Evolutionary conservation across 2,329 filamentous ascomycete genomes (phyloP).

Genomic region (Aspergillus tanneri): DNA sequence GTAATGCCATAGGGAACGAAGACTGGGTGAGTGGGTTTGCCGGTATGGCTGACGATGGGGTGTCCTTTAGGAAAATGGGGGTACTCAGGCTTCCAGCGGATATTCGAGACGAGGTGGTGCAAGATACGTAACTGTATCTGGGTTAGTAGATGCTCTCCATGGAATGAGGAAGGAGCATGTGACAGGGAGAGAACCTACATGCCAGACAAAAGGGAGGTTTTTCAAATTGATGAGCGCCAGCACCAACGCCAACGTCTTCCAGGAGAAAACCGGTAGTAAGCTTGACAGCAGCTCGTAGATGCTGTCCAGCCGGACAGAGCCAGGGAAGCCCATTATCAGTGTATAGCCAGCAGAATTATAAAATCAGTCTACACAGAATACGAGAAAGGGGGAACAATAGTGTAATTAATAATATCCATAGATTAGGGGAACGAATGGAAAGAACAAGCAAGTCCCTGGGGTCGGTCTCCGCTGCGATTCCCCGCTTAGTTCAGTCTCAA

Average conservation of each 20-base stretch:
- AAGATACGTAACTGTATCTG: slow-evolving; percentile 56
- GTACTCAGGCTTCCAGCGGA: slow-evolving; percentile 51
- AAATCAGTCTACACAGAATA: neutral
- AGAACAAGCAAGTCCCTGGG: no score
- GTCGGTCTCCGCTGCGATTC: no score
- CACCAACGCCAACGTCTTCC: slow-evolving; percentile 38
- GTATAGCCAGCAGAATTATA: no score
- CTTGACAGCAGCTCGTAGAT: slow-evolving; percentile 24
- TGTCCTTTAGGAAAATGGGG: slow-evolving; percentile 45
- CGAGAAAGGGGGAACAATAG: neutral
- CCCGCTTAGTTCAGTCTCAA: neutral
- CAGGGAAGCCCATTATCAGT: slow-evolving; percentile 7
- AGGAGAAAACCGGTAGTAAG: slow-evolving; percentile 28
- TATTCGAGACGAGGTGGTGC: slow-evolving; percentile 57
- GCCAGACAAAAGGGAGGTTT: slow-evolving; percentile 40
- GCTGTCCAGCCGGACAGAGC: slow-evolving; percentile 21
- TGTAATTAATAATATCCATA: no score
- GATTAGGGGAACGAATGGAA: no score
- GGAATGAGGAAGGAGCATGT: neutral
- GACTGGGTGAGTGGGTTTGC: slow-evolving; percentile 56
- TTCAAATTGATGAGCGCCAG: slow-evolving; percentile 40
- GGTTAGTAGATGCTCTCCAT: neutral
- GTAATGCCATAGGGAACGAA: slow-evolving; percentile 70
- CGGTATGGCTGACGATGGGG: slow-evolving; percentile 33
- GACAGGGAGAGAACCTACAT: slow-evolving; percentile 31